Evolutionary conservation across 352 stramenopile genomes (phyloP), one percentile per base, ranked within the genome.

Genomic region (Elongisporangium senticosum): DNA sequence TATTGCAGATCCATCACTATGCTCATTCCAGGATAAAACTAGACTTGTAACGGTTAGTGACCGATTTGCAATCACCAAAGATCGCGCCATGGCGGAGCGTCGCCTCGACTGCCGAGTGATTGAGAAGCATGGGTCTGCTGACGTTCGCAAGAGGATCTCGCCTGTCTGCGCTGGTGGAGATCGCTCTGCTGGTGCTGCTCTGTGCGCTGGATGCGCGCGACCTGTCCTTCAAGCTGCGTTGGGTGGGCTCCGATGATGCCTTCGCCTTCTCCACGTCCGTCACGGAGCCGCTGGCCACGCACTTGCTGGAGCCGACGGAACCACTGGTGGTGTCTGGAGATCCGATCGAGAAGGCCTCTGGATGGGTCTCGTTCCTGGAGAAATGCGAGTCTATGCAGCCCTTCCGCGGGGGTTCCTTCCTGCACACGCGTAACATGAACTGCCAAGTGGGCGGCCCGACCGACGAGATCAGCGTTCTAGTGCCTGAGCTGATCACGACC

Each of bases 211-310:
- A 86, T 47, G 56, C 62, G 52, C 74, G 79, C 6, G 79, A 89
- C 43, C 56, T 89, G 39, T 80, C 68, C 66, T 87, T 83, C 63
- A 89, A 89, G 63, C 49, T 68, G 53, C 61, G 51, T 2, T 89
- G 76, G 79, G 48, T 89, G 23, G 75, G 78, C 0, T 57, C 72
- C 5, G 56, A 59, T 7, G 68, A 83, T 57, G 28, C 62, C 6
- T 83, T 71, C 58, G 66, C 62, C 0, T 84, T 87, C 48, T 64
- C 66, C 43, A 63, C 62, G 5, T 61, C 66, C 24, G 64, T 71
- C 14, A 67, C 55, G 17, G 55, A 58, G 33, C 57, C 69, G 20
- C 64, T 73, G 21, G n/a, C 28, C 7, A 53, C 48, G 1, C 51
- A 28, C 11, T 33, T 59, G 49, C 54, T 49, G 14, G 39, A 61